Base-by-base conservation (phyloP, 176 grass and related monocot species). In the Panicum miliaceum region DNA sequence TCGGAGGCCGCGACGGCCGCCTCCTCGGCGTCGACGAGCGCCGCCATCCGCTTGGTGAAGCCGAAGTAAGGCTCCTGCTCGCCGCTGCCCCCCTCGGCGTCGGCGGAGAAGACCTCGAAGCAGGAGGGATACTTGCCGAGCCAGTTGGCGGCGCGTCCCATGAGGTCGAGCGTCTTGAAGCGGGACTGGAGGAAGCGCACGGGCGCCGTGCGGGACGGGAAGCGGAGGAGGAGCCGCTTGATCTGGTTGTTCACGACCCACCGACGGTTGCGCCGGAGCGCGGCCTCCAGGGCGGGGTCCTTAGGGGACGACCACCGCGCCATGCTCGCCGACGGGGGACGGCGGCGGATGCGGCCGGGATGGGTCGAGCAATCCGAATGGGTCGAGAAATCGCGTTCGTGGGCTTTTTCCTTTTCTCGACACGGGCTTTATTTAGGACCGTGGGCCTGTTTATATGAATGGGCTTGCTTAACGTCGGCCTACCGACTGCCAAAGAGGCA, bases 171-270 rank as follows among this genome's bases (percentile, higher is more conserved):
- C 76, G 93, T 87, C 71, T 91, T 88, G 87, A 93, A 93, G 71
- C 79, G 86, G 25, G 89, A 93, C 77, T 98, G 91, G 82, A 98
- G 89, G 89, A 88, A 91, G 48, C 88, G 76, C 67, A 98, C 91
- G 56, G 93, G 88, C 19, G 86, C 87, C 60, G 88, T 56, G 73
- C 85, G 89, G 47, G 86, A 81, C 15, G 96, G 91, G 76, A 87
- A 93, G 42, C 93, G 82, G 83, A 98, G 87, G 73, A 98, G 87
- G 64, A 95, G 71, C 67, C 92, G 85, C 84, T 98, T 98, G 84
- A 95, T 98, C 83, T 98, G 93, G 79, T 98, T 98, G 85, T 98
- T 98, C 12, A 93, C 82, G 14, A 98, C 80, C 95, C 95, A 98
- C 57, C 95, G 95, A 41, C 95, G 91, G 82, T 91, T 98, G 16